phyloP scores from a whole-genome alignment of 306 rosid genomes.

The Casuarina equisetifolia region DNA sequence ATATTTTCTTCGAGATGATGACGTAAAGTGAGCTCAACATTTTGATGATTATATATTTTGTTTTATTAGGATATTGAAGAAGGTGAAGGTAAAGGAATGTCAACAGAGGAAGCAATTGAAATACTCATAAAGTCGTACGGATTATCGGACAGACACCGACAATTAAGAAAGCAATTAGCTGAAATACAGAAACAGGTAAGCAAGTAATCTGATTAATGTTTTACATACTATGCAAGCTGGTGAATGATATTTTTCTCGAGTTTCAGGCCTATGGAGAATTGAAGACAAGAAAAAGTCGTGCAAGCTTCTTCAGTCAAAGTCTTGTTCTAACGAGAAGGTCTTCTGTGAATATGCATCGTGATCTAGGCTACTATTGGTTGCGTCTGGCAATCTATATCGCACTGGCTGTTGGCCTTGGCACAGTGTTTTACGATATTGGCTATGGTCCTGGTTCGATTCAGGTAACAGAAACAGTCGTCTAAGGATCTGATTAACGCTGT shows the following conservation, averaged over 20 bases:
- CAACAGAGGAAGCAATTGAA: constrained; percentile 21
- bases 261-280: constrained; percentile 30
- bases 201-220: neutral
- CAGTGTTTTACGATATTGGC: constrained; percentile 47
- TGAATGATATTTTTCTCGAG: constrained; percentile 9
- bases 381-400: constrained; percentile 44
- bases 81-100: constrained; percentile 1
- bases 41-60: neutral
- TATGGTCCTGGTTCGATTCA: constrained; percentile 28
- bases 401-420: constrained; percentile 48
- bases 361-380: constrained; percentile 71
- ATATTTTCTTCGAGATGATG: neutral
- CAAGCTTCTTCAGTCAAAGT: constrained; percentile 57
- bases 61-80: constrained; percentile 31
- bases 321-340: constrained; percentile 62
- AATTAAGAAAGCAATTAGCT: constrained; percentile 21
- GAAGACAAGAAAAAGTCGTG: constrained; percentile 45
- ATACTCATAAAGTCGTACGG: constrained; percentile 21
- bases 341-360: constrained; percentile 57
- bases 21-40: neutral
- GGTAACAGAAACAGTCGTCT: constrained; percentile 24
- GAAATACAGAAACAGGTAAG: constrained; percentile 26
- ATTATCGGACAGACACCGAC: constrained; percentile 20
- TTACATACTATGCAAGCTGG: too few relatives aligned
- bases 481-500: neutral